Evolutionary conservation across 2,329 filamentous ascomycete species (phyloP).

Genomic region (Fusarium avenaceum): DNA sequence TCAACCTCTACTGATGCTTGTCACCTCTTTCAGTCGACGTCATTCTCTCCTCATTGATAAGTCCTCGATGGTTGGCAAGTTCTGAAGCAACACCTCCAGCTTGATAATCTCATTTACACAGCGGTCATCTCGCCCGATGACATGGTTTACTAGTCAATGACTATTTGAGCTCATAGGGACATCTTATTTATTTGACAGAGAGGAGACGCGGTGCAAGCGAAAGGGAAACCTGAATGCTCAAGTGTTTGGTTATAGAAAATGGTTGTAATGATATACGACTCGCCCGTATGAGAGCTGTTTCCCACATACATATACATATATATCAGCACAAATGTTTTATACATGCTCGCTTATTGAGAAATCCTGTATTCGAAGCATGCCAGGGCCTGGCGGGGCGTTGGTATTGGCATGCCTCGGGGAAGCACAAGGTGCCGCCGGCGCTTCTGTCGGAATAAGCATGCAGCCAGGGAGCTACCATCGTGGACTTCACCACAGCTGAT

Average conservation of each 20-base stretch:
- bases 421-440: conserved; percentile 45
- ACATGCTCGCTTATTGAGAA: conserved; percentile 7
- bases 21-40: neutral
- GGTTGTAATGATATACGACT: neutral
- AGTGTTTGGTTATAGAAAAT: neutral
- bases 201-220: neutral
- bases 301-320: neutral
- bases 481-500: conserved; percentile 24
- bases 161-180: neutral
- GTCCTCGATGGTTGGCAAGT: neutral
- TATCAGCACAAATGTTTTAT: neutral
- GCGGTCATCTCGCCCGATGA: neutral
- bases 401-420: conserved; percentile 43
- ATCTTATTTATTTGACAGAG: neutral
- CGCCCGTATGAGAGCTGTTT: neutral
- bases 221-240: neutral
- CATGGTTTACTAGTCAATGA: neutral
- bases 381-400: conserved; percentile 41
- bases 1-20: neutral
- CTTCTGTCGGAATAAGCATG: conserved; percentile 43
- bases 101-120: neutral
- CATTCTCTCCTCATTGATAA: neutral
- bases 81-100: neutral
- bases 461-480: conserved; percentile 39
- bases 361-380: conserved; percentile 22